Percentiles rank a stretch among this genome's conserved stretches.
Evolutionary conservation across 2,329 filamentous ascomycete genomes (phyloP).

Genomic region (Tolypocladium cylindrosporum): DNA sequence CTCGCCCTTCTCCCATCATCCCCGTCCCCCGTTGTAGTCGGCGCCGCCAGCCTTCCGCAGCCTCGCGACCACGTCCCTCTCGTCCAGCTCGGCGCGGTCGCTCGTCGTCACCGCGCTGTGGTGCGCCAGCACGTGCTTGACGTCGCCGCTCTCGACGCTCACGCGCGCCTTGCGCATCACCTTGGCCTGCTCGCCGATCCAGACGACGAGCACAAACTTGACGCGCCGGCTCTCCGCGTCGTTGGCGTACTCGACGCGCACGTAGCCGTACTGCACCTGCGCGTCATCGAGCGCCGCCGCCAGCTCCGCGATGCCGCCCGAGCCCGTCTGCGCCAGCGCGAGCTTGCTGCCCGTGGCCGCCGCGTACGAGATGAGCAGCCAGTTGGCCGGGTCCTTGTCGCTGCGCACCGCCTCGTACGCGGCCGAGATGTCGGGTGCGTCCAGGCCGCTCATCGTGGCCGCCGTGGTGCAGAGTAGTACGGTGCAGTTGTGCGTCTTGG

Average conservation of each 20-base stretch:
- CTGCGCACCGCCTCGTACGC: slow-evolving; percentile 59
- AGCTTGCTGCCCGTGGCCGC: slow-evolving; percentile 45
- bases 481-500: not conserved
- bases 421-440: slow-evolving; percentile 47
- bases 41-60: slow-evolving; percentile 58
- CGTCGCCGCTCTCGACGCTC: slow-evolving; percentile 55
- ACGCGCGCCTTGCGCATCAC: slow-evolving; percentile 63
- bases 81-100: slow-evolving; percentile 50
- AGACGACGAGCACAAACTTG: slow-evolving; percentile 59
- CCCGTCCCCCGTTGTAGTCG: slow-evolving; percentile 59
- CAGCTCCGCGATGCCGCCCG: slow-evolving; percentile 50
- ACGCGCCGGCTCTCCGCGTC: slow-evolving; percentile 58
- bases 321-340: slow-evolving; percentile 45
- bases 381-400: slow-evolving; percentile 56
- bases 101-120: slow-evolving; percentile 55
- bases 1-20: slow-evolving; percentile 19
- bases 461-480: not conserved
- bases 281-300: slow-evolving; percentile 42
- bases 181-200: slow-evolving; percentile 56
- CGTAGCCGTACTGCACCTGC: slow-evolving; percentile 58
- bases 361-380: slow-evolving; percentile 56
- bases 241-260: slow-evolving; percentile 59
- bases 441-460: slow-evolving; percentile 41
- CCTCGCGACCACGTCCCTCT: slow-evolving; percentile 49
- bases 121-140: slow-evolving; percentile 54